Evolutionary conservation across 805 yeast genomes (phyloP).

Genomic region (Trichomonascus vanleenenianus): DNA sequence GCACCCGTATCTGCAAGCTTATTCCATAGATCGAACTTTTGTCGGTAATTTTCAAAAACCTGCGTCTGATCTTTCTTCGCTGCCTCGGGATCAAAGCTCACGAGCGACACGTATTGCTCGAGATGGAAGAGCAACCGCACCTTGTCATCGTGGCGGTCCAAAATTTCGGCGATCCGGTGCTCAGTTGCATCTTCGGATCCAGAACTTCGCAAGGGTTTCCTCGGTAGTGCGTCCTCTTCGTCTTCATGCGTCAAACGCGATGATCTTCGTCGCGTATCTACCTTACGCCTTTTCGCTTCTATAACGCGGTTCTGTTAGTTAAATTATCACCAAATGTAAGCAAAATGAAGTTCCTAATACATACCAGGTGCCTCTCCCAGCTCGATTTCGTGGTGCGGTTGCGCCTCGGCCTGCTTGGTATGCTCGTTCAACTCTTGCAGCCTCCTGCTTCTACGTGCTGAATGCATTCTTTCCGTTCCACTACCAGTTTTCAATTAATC

Average conservation of each 20-base stretch:
- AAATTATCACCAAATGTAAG: background rate
- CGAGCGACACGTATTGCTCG: constrained; percentile 33
- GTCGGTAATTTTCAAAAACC: constrained; percentile 26
- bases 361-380: too few species aligned
- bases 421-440: too few species aligned
- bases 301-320: background rate
- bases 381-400: too few species aligned
- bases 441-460: too few species aligned
- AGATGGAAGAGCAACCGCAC: constrained; percentile 33
- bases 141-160: constrained; percentile 28
- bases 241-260: background rate
- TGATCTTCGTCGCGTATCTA: background rate
- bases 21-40: constrained; percentile 34
- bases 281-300: constrained; percentile 6
- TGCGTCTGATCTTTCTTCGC: constrained; percentile 28
- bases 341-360: too few species aligned
- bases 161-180: constrained; percentile 13
- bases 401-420: too few species aligned
- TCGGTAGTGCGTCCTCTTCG: constrained; percentile 1
- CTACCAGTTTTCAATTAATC: too few species aligned
- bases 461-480: too few species aligned
- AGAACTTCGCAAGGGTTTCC: background rate
- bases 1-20: constrained; percentile 16
- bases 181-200: constrained; percentile 1
- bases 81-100: constrained; percentile 29